Base-by-base conservation (phyloP, 768 basidiomycete species). In the Zangia roseola region DNA sequence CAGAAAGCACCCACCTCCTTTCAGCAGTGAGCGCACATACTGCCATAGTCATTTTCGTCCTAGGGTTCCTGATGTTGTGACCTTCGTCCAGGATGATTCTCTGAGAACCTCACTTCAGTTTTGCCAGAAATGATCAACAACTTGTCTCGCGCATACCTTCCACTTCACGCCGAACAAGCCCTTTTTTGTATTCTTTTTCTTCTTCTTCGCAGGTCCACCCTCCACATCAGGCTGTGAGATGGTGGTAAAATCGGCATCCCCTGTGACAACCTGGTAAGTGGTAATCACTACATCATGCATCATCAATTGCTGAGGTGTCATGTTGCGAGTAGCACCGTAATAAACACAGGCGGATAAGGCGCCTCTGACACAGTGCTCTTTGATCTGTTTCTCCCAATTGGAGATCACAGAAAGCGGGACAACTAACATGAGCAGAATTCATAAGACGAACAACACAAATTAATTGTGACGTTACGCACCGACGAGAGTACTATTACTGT, bases 71-170 rank as follows among this genome's bases (percentile, higher is more conserved):
- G 53, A 97, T 86, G 21, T 63, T 83, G 61, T 97, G 94, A 0
- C 91, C 94, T 69, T 97, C 94, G 55, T 97, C 94, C 5, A 94
- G 72, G 19, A 95, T 81, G 35, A 94, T 64, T 49, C 94, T 75
- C 84, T 88, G 49, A 16, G 10, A 41, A 14, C 6, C n/a, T 16
- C 38, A 33, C 6, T 20, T 45, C 2, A 52, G 47, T 37, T n/a
- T 20, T 43, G 10, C 33, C 16, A 24, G 20, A 12, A 30, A 40
- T 14, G 31, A 14, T 16, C 20, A 10, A 34, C n/a, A n/a, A 20
- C 16, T 14, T 13, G 16, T 6, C 7, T 34, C 20, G 33, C 10
- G 20, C 66, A 21, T 39, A 83, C 89, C 83, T 93, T 92, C 94
- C 94, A 97, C 31, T 77, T 72, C 21, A 93, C 76, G 9, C 74